These are phyloP conservation scores for Malus hybrid DNA, from an alignment of 331 rosid genomes.

Conservation along the genomic window DNA sequence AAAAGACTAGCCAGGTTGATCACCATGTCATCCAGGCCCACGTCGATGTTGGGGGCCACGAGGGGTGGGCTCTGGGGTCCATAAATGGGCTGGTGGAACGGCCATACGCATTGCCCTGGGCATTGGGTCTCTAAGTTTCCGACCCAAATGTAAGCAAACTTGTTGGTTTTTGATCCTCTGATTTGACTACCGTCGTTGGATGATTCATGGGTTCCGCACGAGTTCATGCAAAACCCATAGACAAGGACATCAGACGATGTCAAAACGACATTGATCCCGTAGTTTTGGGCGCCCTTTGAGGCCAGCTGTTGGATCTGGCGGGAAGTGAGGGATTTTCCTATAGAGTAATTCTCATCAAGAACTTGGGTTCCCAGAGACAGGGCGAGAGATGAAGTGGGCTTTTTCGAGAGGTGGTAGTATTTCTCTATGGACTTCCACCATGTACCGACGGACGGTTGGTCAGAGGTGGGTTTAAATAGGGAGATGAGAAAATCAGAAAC, in stretches of 20 bases:
- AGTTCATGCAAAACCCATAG: conserved; percentile 49
- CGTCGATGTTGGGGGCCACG: conserved; percentile 60
- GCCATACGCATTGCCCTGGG: conserved; percentile 72
- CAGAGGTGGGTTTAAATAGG: conserved; percentile 21
- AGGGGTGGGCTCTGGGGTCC: conserved; percentile 51
- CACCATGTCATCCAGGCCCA: conserved; percentile 65
- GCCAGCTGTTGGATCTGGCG: conserved; percentile 40
- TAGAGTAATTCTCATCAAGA: conserved; percentile 41
- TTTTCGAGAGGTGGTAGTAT: conserved; percentile 40
- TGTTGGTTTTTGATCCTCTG: conserved; percentile 19
- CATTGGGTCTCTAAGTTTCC: conserved; percentile 64
- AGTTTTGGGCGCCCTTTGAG: conserved; percentile 40
- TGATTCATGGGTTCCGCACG: conserved; percentile 66
- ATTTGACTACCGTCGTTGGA: not conserved
- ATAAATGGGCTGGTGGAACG: conserved; percentile 67
- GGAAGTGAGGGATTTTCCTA: conserved; percentile 50
- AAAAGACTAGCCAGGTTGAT: conserved; percentile 58
- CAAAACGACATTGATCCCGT: conserved; percentile 51
- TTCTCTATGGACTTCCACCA: conserved; percentile 74
- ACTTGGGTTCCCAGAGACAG: conserved; percentile 42
- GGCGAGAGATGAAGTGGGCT: conserved; percentile 3
- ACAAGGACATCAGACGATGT: conserved; percentile 60
- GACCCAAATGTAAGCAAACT: conserved; percentile 67
- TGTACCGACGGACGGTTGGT: conserved; percentile 46
- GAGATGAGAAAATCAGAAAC: conserved; percentile 62